A percentile compares a stretch with the other conserved stretches of the same genome.
Evolutionary conservation across 768 basidiomycete genomes (phyloP).

Genomic region (Cystofilobasidium bisporidii): DNA sequence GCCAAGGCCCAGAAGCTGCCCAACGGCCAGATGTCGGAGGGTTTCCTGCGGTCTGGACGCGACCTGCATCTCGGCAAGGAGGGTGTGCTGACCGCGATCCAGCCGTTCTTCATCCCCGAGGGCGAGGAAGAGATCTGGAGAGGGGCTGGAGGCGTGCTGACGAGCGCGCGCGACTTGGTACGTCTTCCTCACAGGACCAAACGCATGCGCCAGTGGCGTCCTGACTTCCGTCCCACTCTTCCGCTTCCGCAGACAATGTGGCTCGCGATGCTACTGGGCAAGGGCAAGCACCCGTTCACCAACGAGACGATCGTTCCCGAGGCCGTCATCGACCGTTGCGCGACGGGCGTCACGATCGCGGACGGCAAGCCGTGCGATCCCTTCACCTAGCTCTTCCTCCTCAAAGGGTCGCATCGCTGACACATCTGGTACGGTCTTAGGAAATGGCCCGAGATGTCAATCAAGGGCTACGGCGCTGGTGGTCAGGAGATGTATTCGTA

Average conservation of each 20-base stretch:
- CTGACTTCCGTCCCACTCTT: neutral
- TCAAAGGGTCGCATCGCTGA: too few relatives aligned
- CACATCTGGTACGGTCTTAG: too few relatives aligned
- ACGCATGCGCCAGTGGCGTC: neutral
- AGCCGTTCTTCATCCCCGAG: conserved; percentile 10
- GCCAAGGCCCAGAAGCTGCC: neutral
- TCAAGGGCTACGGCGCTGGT: neutral
- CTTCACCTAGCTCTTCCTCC: too few relatives aligned
- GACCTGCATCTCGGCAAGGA: neutral
- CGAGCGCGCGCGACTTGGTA: conserved; percentile 11
- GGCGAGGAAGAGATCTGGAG: conserved; percentile 20
- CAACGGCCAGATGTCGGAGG: conserved; percentile 1
- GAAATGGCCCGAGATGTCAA: conserved; percentile 10
- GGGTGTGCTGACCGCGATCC: neutral
- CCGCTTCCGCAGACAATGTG: neutral
- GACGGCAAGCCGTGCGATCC: conserved; percentile 11
- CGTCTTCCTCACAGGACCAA: neutral
- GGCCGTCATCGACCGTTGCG: neutral
- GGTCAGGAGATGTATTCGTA: conserved; percentile 11
- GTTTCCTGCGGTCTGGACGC: conserved; percentile 4
- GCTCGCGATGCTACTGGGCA: conserved; percentile 16
- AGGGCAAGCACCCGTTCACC: conserved; percentile 15
- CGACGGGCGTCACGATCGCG: neutral
- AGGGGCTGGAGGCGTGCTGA: conserved; percentile 9
- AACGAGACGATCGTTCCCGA: conserved; percentile 17